Percentiles rank a stretch among this genome's conserved stretches.
phyloP scores from a whole-genome alignment of 2,329 filamentous ascomycete genomes.

The Pezicula carpinea region DNA sequence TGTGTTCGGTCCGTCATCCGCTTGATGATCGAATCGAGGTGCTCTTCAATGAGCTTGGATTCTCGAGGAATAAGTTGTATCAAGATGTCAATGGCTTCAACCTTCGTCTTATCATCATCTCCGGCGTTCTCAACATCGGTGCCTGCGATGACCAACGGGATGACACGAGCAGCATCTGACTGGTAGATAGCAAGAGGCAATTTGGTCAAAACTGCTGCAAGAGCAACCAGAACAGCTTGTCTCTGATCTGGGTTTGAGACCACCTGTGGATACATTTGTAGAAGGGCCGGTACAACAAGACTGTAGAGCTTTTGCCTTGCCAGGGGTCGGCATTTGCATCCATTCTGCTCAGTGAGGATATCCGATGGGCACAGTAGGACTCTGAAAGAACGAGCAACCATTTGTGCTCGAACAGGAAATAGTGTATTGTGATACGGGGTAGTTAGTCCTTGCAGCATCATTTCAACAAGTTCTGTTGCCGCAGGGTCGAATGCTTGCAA shows the following conservation, averaged over 20 bases:
- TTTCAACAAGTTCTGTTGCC: constrained; percentile 10
- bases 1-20: constrained; percentile 23
- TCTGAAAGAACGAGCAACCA: constrained; percentile 22
- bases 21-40: constrained; percentile 25
- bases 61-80: constrained; percentile 12
- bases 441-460: constrained; percentile 20
- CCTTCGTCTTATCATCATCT: constrained; percentile 20
- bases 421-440: not conserved
- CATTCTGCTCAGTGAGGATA: constrained; percentile 24
- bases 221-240: constrained; percentile 23
- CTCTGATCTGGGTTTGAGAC: constrained; percentile 8
- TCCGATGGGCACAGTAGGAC: constrained; percentile 22
- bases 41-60: constrained; percentile 14
- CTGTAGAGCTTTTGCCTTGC: constrained; percentile 19
- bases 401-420: constrained; percentile 4
- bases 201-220: constrained; percentile 21
- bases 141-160: constrained; percentile 22
- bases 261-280: constrained; percentile 12
- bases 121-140: constrained; percentile 14
- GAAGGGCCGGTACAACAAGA: constrained; percentile 10
- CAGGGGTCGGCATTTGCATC: constrained; percentile 22
- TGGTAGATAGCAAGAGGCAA: constrained; percentile 15
- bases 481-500: constrained; percentile 17
- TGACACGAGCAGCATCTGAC: constrained; percentile 10
- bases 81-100: constrained; percentile 16